Base-by-base conservation (phyloP, 305 asterid genomes). In the Striga hermonthica region DNA sequence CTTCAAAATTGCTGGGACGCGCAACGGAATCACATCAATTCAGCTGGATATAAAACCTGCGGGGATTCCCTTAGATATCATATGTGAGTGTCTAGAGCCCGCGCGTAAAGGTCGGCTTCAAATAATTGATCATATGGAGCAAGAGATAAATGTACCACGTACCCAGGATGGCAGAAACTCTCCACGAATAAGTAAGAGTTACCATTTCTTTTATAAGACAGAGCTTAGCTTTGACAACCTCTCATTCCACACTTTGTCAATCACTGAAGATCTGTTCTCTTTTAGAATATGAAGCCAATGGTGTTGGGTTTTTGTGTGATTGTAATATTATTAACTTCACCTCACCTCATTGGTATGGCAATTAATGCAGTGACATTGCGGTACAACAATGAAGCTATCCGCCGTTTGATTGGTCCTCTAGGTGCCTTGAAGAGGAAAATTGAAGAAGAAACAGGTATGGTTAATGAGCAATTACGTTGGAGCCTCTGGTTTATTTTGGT, bases 31-130 rank as follows among this genome's bases (percentile, higher is more conserved):
- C 62, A 93, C 99, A 9, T 85, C 99, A 47, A 93, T 93, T 73
- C 99, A 93, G 84, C 78, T 93, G 81, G 99, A 90, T 73, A 93
- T 93, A 76, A 93, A 93, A 70, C 99, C 96, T 71, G 96, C 99
- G 43, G 99, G 99, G 65, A 90, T 93, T 62, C 99, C 99, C 38
- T 75, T 93, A 65, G 97, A 90, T 75, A 81, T 93, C 59, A 74
- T 90, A 73, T 93, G 99, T 16, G 89, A 86, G 80, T 63, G 84
- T 70, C 82, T 93, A 68, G 91, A 86, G 76, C 86, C 85, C 57
- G 99, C 99, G 39, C 83, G 45, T 67, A 84, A 75, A 76, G 97
- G 96, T 36, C 82, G 97, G 59, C 75, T 80, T 76, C 91, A 90
- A 76, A 83, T 93, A 76, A 91, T 93, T 76, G 95, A 85, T 57